A percentile compares a stretch with the other conserved stretches of the same genome.
Conservation (phyloP, 257 asterid species). For the Ligustrum vulgare region DNA sequence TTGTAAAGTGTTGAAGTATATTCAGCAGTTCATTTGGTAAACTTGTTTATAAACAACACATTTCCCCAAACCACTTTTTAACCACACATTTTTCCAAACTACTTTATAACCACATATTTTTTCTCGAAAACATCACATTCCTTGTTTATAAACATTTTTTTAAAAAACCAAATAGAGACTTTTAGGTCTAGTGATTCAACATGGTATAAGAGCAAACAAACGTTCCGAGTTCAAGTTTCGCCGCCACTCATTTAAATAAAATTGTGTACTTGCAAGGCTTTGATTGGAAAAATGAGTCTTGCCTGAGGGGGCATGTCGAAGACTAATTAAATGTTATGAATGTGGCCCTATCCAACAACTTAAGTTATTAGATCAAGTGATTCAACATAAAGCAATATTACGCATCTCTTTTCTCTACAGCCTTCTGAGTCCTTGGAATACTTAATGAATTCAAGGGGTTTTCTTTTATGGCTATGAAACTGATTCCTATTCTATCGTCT, state of each 20-base stretch:
- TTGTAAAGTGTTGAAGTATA: not conserved
- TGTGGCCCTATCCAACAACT: not conserved
- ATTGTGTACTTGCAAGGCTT: not conserved
- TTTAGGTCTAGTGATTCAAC: not conserved
- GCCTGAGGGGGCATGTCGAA: not conserved
- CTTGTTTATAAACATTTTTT: too few relatives aligned
- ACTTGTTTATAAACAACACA: too few relatives aligned
- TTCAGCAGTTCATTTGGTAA: too few relatives aligned
- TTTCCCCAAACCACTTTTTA: too few relatives aligned
- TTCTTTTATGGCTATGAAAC: conserved; percentile 10
- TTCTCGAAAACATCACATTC: too few relatives aligned
- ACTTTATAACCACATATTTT: too few relatives aligned
- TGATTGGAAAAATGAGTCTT: too few relatives aligned
- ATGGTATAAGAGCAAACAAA: not conserved
- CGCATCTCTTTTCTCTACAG: not conserved
- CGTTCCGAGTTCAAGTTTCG: too few relatives aligned
- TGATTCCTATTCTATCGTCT: conserved; percentile 11
- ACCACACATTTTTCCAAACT: too few relatives aligned
- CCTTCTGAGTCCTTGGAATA: conserved; percentile 7
- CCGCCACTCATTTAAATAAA: not conserved
- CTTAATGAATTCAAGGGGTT: conserved; percentile 9
- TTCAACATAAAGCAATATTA: not conserved
- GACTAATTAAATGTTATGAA: not conserved
- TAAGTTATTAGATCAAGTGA: not conserved
- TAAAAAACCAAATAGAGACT: too few relatives aligned